Evolutionary conservation across 768 basidiomycete species (phyloP).

Genomic region (Tylopilus plumbeoviolaceoides): DNA sequence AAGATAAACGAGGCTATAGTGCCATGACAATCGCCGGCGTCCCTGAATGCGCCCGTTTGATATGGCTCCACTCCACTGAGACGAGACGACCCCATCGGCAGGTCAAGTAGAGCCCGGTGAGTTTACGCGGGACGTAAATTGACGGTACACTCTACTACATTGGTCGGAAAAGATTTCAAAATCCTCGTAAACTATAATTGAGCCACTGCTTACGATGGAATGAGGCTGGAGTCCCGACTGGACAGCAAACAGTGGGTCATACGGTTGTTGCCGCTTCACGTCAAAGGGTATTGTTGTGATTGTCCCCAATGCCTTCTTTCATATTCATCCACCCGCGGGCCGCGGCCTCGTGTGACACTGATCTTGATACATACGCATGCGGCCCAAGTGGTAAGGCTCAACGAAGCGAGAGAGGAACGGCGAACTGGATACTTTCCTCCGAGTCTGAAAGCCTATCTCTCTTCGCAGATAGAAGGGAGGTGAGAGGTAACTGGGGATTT

Average conservation of each 20-base stretch:
- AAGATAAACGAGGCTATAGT: background rate
- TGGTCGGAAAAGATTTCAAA: constrained; percentile 5
- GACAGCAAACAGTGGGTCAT: background rate
- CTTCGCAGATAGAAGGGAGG: constrained; percentile 2
- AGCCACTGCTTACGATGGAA: background rate
- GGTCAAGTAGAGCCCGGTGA: background rate
- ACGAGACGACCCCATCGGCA: background rate
- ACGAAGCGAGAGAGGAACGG: constrained; percentile 8
- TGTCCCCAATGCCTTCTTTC: background rate
- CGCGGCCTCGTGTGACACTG: constrained; percentile 21
- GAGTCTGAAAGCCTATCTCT: constrained; percentile 15
- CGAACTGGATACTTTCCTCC: constrained; percentile 1
- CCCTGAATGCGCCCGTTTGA: background rate
- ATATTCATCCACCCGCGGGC: constrained; percentile 3
- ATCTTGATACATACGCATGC: constrained; percentile 3
- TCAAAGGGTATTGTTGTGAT: background rate
- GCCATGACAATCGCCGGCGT: background rate
- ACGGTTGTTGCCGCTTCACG: background rate
- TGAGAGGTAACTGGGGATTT: constrained; percentile 1
- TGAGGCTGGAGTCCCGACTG: background rate
- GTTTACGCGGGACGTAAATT: constrained; percentile 8
- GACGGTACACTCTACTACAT: background rate
- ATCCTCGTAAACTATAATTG: background rate
- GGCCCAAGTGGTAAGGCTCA: background rate
- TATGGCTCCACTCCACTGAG: constrained; percentile 12